Conservation (phyloP, 2,329 filamentous ascomycete species). For the Ramularia endophylla region DNA sequence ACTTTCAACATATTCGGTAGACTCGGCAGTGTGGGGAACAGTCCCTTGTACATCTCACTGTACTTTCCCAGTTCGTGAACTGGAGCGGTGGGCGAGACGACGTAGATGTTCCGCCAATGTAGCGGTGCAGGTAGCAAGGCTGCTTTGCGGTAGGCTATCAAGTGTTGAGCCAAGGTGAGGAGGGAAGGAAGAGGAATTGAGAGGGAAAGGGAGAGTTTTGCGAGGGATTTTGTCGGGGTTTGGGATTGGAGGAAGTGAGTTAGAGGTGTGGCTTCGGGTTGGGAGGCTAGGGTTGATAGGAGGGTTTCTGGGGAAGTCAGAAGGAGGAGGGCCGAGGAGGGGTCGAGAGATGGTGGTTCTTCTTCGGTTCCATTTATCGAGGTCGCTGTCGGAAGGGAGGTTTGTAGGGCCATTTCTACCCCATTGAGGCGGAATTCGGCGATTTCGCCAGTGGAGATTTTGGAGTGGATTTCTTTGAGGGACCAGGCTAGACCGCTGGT, state of each 20-base stretch:
- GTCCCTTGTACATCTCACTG: constrained; percentile 63
- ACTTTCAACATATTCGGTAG: constrained; percentile 82
- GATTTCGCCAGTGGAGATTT: constrained; percentile 15
- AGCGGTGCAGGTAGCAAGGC: constrained; percentile 64
- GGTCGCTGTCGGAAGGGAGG: constrained; percentile 42
- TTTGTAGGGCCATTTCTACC: constrained; percentile 59
- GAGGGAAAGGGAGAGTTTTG: constrained; percentile 67
- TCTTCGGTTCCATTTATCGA: constrained; percentile 31
- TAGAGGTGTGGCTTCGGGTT: constrained; percentile 69
- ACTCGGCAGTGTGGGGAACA: constrained; percentile 77
- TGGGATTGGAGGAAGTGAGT: constrained; percentile 62
- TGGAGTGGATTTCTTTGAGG: constrained; percentile 24
- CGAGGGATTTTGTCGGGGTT: constrained; percentile 57
- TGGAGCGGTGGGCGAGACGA: constrained; percentile 85
- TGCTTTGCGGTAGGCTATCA: constrained; percentile 93
- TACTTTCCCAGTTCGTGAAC: constrained; percentile 64
- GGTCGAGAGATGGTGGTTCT: not conserved
- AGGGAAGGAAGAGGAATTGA: constrained; percentile 74
- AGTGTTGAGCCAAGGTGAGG: constrained; percentile 80
- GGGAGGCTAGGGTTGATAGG: constrained; percentile 61
- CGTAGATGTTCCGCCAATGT: constrained; percentile 83
- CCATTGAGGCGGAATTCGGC: constrained; percentile 57
- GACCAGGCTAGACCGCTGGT: constrained; percentile 30
- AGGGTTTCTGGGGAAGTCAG: constrained; percentile 78
- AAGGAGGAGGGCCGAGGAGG: constrained; percentile 75